Percentiles rank a stretch among this genome's conserved stretches.
Evolutionary conservation across 106 monocot genomes (phyloP).

Genomic region (Allium fistulosum): DNA sequence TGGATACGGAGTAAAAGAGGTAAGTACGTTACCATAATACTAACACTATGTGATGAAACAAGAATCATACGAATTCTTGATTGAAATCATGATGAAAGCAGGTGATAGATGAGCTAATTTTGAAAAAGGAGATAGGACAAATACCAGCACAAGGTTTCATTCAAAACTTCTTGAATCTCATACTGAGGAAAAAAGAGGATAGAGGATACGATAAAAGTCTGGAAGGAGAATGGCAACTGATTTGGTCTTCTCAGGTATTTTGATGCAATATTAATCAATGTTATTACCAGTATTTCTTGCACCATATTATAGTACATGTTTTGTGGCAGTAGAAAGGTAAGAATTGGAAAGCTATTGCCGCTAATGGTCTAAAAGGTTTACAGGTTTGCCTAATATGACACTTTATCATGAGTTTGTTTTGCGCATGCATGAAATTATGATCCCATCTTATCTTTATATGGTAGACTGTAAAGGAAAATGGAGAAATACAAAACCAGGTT

Average conservation of each 20-base stretch:
- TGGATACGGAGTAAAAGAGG: constrained; percentile 51
- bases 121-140: background rate
- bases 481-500: constrained; percentile 44
- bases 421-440: background rate
- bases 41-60: no score
- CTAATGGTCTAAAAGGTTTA: constrained; percentile 60
- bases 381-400: constrained; percentile 37
- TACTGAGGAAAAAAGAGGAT: constrained; percentile 8
- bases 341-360: constrained; percentile 39
- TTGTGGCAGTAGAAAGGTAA: constrained; percentile 26
- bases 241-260: constrained; percentile 85
- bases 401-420: background rate
- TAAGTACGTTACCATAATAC: constrained; percentile 3
- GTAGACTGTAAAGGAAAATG: constrained; percentile 61
- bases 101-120: constrained; percentile 64
- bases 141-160: no score
- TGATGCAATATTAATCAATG: background rate
- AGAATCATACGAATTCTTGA: background rate
- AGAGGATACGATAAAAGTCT: constrained; percentile 25
- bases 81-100: constrained; percentile 13
- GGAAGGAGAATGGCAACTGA: constrained; percentile 82
- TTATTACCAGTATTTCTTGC: background rate
- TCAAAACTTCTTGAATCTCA: no score
- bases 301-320: background rate
- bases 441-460: background rate